Conservation (phyloP, 1,284 basidiomycete genomes). For the Puccinia polysora region DNA sequence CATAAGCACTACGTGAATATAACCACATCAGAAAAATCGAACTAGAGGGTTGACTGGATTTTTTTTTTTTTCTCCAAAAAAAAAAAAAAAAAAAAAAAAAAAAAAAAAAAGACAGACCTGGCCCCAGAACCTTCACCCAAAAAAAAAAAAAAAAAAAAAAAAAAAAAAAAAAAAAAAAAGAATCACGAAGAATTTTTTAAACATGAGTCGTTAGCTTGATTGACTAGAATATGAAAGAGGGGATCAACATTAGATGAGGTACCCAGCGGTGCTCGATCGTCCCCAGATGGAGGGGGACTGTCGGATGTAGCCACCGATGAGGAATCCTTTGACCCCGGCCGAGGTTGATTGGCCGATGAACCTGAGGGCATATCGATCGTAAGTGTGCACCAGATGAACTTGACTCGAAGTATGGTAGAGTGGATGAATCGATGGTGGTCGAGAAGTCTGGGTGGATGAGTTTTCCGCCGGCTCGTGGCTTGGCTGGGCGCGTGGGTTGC, state of each 20-base stretch:
- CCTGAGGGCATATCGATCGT: slow-evolving; percentile 4
- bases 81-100: background rate
- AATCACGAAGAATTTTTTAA: background rate
- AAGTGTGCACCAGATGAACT: no score
- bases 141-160: no score
- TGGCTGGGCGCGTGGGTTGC: no score
- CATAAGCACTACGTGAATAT: slow-evolving; percentile 26
- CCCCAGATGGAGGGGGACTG: background rate
- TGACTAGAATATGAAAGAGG: background rate
- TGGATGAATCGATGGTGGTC: no score
- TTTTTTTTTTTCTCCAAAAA: background rate
- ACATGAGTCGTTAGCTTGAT: slow-evolving; percentile 9
- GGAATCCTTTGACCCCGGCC: background rate
- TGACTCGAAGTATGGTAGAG: no score
- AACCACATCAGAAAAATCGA: background rate
- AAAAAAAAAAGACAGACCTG: slow-evolving; percentile 18
- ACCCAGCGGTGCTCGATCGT: slow-evolving; percentile 30
- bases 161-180: background rate
- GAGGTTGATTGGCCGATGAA: background rate
- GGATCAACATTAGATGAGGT: background rate
- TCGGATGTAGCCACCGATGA: slow-evolving; percentile 3
- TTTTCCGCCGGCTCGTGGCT: no score
- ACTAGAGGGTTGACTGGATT: background rate
- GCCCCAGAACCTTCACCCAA: slow-evolving; percentile 42
- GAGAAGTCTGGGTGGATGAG: no score